Conservation (phyloP, 352 stramenopile genomes). For the Globisporangium iwayamae region DNA sequence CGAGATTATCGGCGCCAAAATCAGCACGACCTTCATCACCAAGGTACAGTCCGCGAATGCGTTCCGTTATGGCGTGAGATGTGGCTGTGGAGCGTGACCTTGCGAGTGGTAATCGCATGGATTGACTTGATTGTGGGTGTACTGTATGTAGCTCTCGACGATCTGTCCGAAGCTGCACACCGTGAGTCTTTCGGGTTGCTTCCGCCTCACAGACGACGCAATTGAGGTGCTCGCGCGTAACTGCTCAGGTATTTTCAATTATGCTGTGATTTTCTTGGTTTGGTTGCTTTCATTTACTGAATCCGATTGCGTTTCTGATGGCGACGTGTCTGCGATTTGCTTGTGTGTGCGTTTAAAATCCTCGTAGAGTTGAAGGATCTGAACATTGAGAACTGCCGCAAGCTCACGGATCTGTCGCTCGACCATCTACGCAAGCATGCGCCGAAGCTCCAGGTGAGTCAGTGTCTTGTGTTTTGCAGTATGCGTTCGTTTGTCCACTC, state of each 20-base stretch:
- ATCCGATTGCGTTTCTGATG: not conserved
- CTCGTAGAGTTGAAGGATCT: slow-evolving; percentile 80
- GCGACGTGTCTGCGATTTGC: not conserved
- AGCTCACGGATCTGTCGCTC: slow-evolving; percentile 77
- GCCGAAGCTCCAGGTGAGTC: slow-evolving; percentile 69
- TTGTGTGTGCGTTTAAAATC: not conserved
- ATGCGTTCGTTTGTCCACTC: not conserved
- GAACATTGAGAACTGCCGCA: slow-evolving; percentile 88
- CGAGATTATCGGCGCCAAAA: slow-evolving; percentile 84
- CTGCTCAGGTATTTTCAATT: slow-evolving; percentile 48
- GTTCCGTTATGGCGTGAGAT: not conserved
- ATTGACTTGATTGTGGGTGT: slow-evolving; percentile 2
- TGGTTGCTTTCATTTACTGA: not conserved
- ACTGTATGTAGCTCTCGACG: slow-evolving; percentile 46
- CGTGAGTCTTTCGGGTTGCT: slow-evolving; percentile 86
- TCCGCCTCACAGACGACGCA: slow-evolving; percentile 83
- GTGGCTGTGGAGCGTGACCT: not conserved
- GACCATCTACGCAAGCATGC: slow-evolving; percentile 74
- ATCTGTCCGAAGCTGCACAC: slow-evolving; percentile 83
- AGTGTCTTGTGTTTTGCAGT: not conserved
- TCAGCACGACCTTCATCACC: slow-evolving; percentile 71
- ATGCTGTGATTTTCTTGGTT: not conserved
- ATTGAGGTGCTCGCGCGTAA: slow-evolving; percentile 79
- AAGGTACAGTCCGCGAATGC: slow-evolving; percentile 28
- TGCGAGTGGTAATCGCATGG: not conserved